Percentiles rank a stretch among this genome's conserved stretches.
These are phyloP conservation scores for Bretschneidera sinensis DNA, from an alignment of 345 rosid species.

Conservation along the genomic window DNA sequence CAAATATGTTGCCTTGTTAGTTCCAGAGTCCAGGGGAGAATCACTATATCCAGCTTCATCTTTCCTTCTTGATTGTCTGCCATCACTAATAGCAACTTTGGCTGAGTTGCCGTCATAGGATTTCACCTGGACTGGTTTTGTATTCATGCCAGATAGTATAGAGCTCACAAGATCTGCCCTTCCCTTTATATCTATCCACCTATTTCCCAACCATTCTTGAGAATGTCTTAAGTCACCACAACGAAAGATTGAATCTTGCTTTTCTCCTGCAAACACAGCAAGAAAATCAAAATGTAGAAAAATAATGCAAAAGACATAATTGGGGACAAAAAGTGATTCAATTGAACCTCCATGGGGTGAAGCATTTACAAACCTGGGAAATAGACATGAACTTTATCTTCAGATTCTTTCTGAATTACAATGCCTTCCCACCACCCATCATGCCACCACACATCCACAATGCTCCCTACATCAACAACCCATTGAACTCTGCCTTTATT, in stretches of 20 bases:
- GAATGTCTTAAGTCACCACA: conserved; percentile 48
- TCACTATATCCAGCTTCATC: conserved; percentile 15
- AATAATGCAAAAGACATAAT: no score
- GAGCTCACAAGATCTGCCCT: conserved; percentile 40
- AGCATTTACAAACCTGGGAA: conserved; percentile 57
- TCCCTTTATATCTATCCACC: conserved; percentile 42
- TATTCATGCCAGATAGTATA: conserved; percentile 18
- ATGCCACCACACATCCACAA: conserved; percentile 86
- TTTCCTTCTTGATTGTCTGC: conserved; percentile 14
- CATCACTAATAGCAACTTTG: conserved; percentile 16
- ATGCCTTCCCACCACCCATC: conserved; percentile 95
- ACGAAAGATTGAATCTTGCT: conserved; percentile 40
- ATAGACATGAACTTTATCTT: conserved; percentile 49
- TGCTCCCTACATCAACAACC: conserved; percentile 40
- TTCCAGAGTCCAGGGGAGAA: conserved; percentile 19
- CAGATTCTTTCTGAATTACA: conserved; percentile 43
- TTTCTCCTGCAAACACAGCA: conserved; percentile 49
- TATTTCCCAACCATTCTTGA: conserved; percentile 61
- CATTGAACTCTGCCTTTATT: conserved; percentile 17
- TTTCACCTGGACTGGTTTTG: conserved; percentile 27
- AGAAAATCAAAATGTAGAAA: not conserved
- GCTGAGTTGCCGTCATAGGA: conserved; percentile 19
- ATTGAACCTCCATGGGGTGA: no score
- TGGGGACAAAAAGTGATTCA: no score
- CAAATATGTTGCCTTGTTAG: conserved; percentile 13